These are phyloP conservation scores for Debaryomyces maramus DNA, from an alignment of 805 yeast species.

Conservation along the genomic window DNA sequence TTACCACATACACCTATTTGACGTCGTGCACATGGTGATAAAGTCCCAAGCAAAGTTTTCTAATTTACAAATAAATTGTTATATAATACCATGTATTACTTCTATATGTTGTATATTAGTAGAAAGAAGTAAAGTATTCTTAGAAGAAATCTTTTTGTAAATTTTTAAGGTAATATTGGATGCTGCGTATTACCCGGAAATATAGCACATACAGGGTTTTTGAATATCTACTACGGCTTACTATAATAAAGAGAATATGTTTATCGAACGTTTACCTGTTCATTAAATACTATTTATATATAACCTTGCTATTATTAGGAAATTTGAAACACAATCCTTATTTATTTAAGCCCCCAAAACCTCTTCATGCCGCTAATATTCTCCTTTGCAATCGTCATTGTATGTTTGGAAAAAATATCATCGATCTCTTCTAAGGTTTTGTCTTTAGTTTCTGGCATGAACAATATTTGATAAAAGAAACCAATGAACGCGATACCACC, in stretches of 20 bases:
- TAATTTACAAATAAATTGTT: not conserved
- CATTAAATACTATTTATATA: too few relatives aligned
- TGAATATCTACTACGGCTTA: too few relatives aligned
- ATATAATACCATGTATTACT: too few relatives aligned
- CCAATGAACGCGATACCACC: constrained; percentile 67
- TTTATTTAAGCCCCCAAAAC: constrained; percentile 4
- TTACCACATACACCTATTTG: constrained; percentile 37
- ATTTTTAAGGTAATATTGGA: not conserved
- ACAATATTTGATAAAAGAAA: constrained; percentile 49
- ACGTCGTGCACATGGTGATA: constrained; percentile 42
- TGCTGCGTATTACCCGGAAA: not conserved
- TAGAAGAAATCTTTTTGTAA: constrained; percentile 12
- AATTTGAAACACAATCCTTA: too few relatives aligned
- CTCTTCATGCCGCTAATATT: constrained; percentile 33
- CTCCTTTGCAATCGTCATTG: constrained; percentile 36
- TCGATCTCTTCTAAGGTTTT: constrained; percentile 73
- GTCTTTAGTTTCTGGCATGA: constrained; percentile 73
- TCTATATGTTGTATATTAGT: too few relatives aligned
- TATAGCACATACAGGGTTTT: too few relatives aligned
- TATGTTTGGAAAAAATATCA: constrained; percentile 54
- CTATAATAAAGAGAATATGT: too few relatives aligned
- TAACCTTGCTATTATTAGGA: too few relatives aligned
- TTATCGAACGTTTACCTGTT: too few relatives aligned
- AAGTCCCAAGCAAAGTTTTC: constrained; percentile 9
- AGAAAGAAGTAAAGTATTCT: constrained; percentile 13